These are phyloP conservation scores for Copromyces sp. DNA, from an alignment of 495 filamentous ascomycete species.

Conservation along the genomic window DNA sequence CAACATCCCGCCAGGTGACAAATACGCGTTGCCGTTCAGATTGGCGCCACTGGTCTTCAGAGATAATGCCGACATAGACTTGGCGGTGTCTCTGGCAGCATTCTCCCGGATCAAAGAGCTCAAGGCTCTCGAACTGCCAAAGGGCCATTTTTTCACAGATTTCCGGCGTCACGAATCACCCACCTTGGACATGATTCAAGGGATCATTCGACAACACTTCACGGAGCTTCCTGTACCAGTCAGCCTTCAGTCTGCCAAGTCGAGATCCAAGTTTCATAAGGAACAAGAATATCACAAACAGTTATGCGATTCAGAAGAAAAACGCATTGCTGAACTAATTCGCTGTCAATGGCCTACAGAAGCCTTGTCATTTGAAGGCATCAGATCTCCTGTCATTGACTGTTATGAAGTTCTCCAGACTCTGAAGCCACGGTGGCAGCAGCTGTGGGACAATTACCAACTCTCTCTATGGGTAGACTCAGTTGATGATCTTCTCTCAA, in stretches of 20 bases:
- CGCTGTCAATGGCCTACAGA: neutral
- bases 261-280: neutral
- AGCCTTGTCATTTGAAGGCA: neutral
- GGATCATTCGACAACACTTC: neutral
- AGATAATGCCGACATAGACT: neutral
- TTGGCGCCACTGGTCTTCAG: neutral
- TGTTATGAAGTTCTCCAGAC: neutral
- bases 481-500: neutral
- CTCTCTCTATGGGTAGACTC: neutral
- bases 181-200: neutral
- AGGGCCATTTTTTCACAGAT: neutral
- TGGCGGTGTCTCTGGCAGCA: neutral
- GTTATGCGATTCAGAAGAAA: neutral
- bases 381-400: neutral
- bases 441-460: neutral
- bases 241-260: neutral
- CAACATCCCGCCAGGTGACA: neutral
- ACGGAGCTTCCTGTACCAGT: neutral
- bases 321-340: neutral
- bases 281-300: neutral
- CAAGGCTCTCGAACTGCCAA: neutral
- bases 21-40: constrained; percentile 1
- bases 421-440: neutral
- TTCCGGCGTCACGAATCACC: neutral
- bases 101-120: neutral